These are phyloP conservation scores for Oryza glumipatula DNA, from an alignment of 176 grass and related monocot species.

Conservation along the genomic window DNA sequence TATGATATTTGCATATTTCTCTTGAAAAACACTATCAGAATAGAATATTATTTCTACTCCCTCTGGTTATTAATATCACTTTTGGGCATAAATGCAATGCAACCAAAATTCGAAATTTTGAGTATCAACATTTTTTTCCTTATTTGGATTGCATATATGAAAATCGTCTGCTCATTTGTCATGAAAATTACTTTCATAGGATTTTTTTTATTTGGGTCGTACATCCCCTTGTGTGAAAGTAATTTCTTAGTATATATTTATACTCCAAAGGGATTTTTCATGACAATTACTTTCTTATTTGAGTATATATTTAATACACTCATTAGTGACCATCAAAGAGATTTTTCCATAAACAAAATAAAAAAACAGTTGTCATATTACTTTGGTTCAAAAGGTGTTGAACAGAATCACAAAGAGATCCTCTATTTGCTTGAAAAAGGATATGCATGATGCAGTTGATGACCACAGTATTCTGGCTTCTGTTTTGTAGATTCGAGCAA, in stretches of 20 bases:
- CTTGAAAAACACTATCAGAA: neutral
- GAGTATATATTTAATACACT: neutral
- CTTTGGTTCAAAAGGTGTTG: neutral
- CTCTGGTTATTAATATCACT: neutral
- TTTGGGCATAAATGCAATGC: neutral
- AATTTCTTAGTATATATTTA: too few species aligned
- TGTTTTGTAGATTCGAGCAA: conserved; percentile 38
- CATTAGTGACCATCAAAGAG: neutral
- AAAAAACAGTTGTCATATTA: neutral
- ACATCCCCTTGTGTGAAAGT: too few species aligned
- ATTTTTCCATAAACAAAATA: neutral
- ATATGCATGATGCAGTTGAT: conserved; percentile 14
- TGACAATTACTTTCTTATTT: too few species aligned
- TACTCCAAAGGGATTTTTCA: too few species aligned
- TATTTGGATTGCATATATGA: neutral
- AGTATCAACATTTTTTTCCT: neutral
- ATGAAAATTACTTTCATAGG: neutral
- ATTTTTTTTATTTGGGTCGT: neutral
- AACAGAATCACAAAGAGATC: conserved; percentile 11
- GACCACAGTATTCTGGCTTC: neutral
- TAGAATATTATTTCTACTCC: neutral
- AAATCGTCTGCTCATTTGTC: neutral
- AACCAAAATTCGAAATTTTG: neutral
- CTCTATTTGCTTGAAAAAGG: neutral
- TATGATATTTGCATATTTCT: neutral